Percentiles rank a stretch among this genome's conserved stretches.
These are phyloP conservation scores for Backusella parvicylindrica DNA, from an alignment of 192 early-diverging fungal genomes.

Conservation along the genomic window DNA sequence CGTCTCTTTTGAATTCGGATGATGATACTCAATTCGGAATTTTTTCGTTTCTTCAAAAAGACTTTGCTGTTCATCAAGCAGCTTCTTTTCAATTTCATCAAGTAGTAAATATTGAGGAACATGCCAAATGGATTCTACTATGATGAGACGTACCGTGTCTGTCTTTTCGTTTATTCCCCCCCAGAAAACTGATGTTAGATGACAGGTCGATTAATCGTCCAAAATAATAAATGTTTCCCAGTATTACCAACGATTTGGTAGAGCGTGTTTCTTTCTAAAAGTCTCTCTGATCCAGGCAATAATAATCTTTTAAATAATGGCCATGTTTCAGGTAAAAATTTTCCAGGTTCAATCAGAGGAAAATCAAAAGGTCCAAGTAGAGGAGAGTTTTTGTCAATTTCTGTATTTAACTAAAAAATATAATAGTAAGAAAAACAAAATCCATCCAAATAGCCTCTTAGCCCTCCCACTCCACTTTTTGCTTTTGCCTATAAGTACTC, in stretches of 20 bases:
- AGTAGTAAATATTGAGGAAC: not conserved
- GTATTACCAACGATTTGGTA: not conserved
- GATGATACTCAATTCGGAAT: not conserved
- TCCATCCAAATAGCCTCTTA: too few relatives aligned
- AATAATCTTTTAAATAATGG: not conserved
- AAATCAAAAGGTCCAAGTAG: not conserved
- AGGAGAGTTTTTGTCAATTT: not conserved
- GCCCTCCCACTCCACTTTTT: too few relatives aligned
- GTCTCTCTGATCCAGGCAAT: not conserved
- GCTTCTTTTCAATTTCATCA: not conserved
- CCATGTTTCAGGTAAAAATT: not conserved
- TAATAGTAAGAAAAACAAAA: too few relatives aligned
- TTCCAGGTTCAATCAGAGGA: not conserved
- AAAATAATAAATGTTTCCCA: not conserved
- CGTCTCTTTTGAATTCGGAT: not conserved
- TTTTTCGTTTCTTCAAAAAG: not conserved
- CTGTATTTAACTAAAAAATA: not conserved
- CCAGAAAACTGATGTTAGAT: not conserved
- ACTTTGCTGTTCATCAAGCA: not conserved
- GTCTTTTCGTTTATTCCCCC: not conserved
- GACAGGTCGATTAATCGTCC: not conserved
- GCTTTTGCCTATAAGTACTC: too few relatives aligned
- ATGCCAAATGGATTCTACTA: not conserved
- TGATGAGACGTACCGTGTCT: not conserved
- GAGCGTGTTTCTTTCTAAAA: not conserved